These are phyloP conservation scores for Vicia faba DNA, from an alignment of 306 rosid species.

Conservation along the genomic window DNA sequence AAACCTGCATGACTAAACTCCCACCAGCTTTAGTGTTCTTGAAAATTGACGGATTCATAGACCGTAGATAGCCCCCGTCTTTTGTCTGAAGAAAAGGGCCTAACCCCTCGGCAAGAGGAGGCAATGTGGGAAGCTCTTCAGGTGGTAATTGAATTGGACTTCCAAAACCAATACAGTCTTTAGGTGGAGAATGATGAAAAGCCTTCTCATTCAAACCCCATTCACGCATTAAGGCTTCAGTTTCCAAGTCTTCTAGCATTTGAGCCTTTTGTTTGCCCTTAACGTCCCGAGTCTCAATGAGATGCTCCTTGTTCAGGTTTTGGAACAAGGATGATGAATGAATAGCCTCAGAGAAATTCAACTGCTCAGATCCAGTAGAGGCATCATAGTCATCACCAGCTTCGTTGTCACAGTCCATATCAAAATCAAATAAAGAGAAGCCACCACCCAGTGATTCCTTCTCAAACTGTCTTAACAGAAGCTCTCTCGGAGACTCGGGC, in stretches of 20 bases:
- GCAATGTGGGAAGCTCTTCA: conserved; percentile 41
- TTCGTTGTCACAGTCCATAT: conserved; percentile 40
- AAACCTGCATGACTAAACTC: conserved; percentile 92
- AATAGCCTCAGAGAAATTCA: conserved; percentile 50
- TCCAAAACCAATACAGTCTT: conserved; percentile 60
- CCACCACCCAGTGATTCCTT: conserved; percentile 71
- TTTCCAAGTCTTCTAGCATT: conserved; percentile 76
- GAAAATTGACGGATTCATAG: conserved; percentile 83
- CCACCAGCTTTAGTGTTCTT: conserved; percentile 70
- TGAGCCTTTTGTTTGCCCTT: conserved; percentile 68
- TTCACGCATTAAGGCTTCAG: conserved; percentile 79
- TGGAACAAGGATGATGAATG: conserved; percentile 54
- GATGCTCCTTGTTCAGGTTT: conserved; percentile 56
- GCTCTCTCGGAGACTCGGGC: conserved; percentile 87
- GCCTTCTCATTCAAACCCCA: conserved; percentile 86
- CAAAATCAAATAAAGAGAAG: conserved; percentile 69
- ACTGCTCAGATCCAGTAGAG: conserved; percentile 46
- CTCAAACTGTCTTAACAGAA: conserved; percentile 81
- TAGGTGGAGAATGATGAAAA: conserved; percentile 74
- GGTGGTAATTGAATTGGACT: conserved; percentile 60
- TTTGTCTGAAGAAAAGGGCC: conserved; percentile 91
- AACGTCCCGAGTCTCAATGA: conserved; percentile 48
- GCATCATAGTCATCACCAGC: conserved; percentile 43
- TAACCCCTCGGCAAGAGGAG: conserved; percentile 71
- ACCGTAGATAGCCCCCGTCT: conserved; percentile 82